Evolutionary conservation across 306 rosid genomes (phyloP).

Genomic region (Vigna nakashimae): DNA sequence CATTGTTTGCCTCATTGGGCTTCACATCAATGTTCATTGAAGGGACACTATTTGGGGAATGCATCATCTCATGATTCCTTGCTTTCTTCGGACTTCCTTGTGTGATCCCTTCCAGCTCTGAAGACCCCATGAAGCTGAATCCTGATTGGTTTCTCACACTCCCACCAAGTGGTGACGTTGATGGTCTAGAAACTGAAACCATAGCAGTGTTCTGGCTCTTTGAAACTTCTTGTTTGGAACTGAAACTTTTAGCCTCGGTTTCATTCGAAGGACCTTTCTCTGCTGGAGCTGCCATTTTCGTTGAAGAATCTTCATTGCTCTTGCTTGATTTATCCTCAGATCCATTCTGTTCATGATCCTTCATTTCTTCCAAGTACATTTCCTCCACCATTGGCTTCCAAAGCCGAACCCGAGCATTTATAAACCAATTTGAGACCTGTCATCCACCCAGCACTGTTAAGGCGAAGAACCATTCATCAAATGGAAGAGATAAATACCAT

Average conservation of each 20-base stretch:
- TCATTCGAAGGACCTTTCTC: constrained; percentile 54
- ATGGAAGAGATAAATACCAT: background rate
- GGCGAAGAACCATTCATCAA: background rate
- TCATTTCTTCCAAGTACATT: constrained; percentile 89
- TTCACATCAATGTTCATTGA: constrained; percentile 64
- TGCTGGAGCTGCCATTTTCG: constrained; percentile 56
- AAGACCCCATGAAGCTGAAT: constrained; percentile 82
- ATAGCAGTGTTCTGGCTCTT: constrained; percentile 51
- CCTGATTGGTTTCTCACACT: constrained; percentile 72
- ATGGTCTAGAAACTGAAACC: constrained; percentile 58
- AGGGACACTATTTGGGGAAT: constrained; percentile 53
- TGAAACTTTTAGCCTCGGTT: constrained; percentile 56
- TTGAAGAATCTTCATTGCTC: constrained; percentile 68
- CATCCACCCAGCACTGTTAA: background rate
- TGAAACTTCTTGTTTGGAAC: constrained; percentile 63
- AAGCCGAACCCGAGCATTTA: constrained; percentile 95
- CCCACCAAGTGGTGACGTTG: constrained; percentile 62
- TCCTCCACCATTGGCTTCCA: constrained; percentile 99
- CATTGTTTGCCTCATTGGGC: constrained; percentile 56
- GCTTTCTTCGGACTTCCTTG: constrained; percentile 88
- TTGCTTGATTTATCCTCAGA: constrained; percentile 69
- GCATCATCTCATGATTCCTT: constrained; percentile 65
- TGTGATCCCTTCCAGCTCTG: constrained; percentile 87
- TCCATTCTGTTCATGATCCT: constrained; percentile 83
- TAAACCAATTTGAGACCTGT: constrained; percentile 99